Base-by-base conservation (phyloP, 2,329 filamentous ascomycete genomes). In the Dothiorella sarmentorum region DNA sequence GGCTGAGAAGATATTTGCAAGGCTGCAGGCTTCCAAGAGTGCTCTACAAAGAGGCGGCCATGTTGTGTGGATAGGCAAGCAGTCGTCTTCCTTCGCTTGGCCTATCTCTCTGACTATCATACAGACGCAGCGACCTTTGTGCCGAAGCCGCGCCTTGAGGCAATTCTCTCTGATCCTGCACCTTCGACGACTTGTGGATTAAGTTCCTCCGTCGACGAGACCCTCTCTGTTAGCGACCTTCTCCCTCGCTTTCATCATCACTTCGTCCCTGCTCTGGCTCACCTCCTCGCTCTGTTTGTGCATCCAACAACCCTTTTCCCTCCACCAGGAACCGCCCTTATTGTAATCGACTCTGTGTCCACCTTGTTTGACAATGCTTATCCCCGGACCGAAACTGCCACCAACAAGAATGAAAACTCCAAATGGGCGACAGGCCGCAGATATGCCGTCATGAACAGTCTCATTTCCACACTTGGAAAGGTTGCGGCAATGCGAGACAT, bases 61-160 rank as follows among this genome's bases (percentile, higher is more conserved):
- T 62, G 90, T 92, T 53, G 80, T 92, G 43, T 96, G 91, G 91
- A 83, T 96, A 77, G 90, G 90, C 92, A 74, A 66, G 84, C 82
- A 27, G 29, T 27, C 7, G 13, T 20, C 20, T 6, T 29, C 22
- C 20, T 9, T 1, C 9, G 29, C 5, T n/a, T 4, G 10, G 22
- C 22, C 4, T 40, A n/a, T 40, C 10, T 53, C n/a, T n/a, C 24
- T 53, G n/a, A 53, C 17, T 10, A 18, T 20, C 4, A 18, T 10
- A 17, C 57, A 78, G 82, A 83, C 66, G 78, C 79, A 26, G 77
- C 77, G 20, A 76, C 76, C 29, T 75, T 77, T 3, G 65, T 86
- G 40, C 75, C 79, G 2, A 71, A 69, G 29, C 66, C 69, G 27
- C 78, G 84, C 55, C 70, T 86, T 37, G 66, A 75, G 43, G 69